Percentiles rank a stretch among this genome's conserved stretches.
These are phyloP conservation scores for Trametes sp. DNA, from an alignment of 1,284 basidiomycete genomes.

Conservation along the genomic window DNA sequence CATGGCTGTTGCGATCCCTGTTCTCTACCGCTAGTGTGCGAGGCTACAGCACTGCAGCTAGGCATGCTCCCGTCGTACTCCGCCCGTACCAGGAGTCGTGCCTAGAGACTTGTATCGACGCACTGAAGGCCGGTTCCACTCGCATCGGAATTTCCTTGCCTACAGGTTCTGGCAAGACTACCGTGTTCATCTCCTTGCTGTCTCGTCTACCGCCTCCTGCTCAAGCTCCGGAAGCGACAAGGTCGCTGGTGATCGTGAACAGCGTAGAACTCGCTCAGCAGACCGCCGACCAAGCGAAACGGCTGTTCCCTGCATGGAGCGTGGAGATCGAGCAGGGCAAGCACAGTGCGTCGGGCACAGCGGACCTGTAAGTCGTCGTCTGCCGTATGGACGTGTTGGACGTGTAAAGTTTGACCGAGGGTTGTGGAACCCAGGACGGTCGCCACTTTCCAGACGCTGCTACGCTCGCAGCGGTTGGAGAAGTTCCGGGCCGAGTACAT, in stretches of 20 bases:
- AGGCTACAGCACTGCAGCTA: conserved; percentile 22
- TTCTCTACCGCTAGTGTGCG: conserved; percentile 16
- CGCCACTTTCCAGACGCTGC: conserved; percentile 92
- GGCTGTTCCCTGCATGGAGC: conserved; percentile 74
- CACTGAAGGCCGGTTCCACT: conserved; percentile 66
- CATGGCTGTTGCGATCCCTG: conserved; percentile 22
- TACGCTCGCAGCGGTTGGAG: conserved; percentile 67
- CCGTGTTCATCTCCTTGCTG: conserved; percentile 87
- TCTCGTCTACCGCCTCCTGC: conserved; percentile 60
- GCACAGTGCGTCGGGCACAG: conserved; percentile 78
- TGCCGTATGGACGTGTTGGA: background rate
- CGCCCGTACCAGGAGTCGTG: conserved; percentile 94
- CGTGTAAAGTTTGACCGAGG: conserved; percentile 23
- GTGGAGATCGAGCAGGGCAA: conserved; percentile 96
- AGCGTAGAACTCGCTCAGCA: conserved; percentile 90
- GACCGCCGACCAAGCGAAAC: conserved; percentile 77
- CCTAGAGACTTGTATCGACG: conserved; percentile 79
- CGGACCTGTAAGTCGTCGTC: conserved; percentile 75
- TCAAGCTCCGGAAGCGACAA: conserved; percentile 53
- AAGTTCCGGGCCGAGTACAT: conserved; percentile 82
- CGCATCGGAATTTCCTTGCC: conserved; percentile 94
- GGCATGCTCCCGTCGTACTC: conserved; percentile 48
- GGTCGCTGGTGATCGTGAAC: conserved; percentile 86
- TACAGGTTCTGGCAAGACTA: conserved; percentile 94
- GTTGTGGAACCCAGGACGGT: conserved; percentile 68